Conservation (phyloP, 2,329 filamentous ascomycete species). For the Ophiostoma sp. region DNA sequence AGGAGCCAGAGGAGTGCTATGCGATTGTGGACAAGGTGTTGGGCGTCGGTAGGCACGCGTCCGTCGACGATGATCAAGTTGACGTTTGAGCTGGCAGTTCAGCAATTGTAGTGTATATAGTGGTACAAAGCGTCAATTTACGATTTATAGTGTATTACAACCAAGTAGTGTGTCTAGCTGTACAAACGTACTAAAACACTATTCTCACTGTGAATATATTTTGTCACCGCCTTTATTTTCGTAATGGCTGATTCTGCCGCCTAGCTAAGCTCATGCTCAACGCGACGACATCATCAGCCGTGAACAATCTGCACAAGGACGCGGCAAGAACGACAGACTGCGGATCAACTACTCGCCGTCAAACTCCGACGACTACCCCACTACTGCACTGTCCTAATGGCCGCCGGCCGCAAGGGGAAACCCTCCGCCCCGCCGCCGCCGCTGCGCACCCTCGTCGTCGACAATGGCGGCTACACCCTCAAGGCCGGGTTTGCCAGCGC, state of each 20-base stretch:
- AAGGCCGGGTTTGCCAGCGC: slow-evolving; percentile 73
- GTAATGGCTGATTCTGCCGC: neutral
- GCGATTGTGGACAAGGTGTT: slow-evolving; percentile 23
- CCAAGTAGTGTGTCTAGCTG: neutral
- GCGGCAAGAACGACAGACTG: neutral
- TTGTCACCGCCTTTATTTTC: neutral
- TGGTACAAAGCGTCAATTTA: neutral
- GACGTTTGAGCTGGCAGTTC: neutral
- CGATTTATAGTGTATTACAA: neutral
- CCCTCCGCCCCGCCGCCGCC: slow-evolving; percentile 49
- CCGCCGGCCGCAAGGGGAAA: slow-evolving; percentile 45
- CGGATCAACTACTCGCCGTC: neutral
- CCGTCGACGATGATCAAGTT: neutral
- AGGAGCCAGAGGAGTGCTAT: slow-evolving; percentile 63
- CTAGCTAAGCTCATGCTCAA: neutral
- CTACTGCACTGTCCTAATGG: slow-evolving; percentile 34
- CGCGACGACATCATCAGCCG: neutral
- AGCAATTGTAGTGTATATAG: neutral
- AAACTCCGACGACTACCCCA: neutral
- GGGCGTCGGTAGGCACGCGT: neutral
- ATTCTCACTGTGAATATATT: neutral
- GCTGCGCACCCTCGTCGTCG: slow-evolving; percentile 71
- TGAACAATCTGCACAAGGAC: neutral
- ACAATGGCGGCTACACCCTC: slow-evolving; percentile 87
- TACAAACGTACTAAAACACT: too few species aligned